Evolutionary conservation across 2,329 filamentous ascomycete genomes (phyloP), one percentile per base, ranked within the genome.

Genomic region (Arthrobotrys sinensis): DNA sequence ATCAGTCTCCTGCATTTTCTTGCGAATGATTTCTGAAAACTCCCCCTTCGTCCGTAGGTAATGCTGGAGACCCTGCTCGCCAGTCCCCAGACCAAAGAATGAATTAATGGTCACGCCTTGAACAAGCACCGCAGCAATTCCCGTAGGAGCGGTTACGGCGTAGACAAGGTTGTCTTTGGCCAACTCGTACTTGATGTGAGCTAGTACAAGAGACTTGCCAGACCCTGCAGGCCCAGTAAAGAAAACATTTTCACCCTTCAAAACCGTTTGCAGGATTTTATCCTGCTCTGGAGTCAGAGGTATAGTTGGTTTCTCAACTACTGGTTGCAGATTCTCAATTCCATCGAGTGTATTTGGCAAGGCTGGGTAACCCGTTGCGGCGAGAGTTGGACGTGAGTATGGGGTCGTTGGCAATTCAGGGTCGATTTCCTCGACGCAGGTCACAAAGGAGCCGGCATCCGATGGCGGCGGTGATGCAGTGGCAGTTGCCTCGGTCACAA

Each of bases 151-250:
- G 1, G 90, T 80, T 34, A 91, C 86, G 1, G 85, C 80, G 3
- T 91, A 88, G 0, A 62, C 50, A 16, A 78, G 52, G 11, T 72
- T 63, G 7, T 68, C 28, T 36, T 55, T 40, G 45, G 50, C 34
- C 11, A 78, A n/a, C 34, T 48, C 48, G 24, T 72, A 78, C 28
- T 72, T 72, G 19, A 78, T 60, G 43, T 78, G 75, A 10, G 68
- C 52, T 55, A 78, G 21, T 4, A 78, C 67, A 57, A 88, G 88
- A 0, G 87, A 88, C 81, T 90, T 90, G 1, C 89, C 89, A 53
- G 86, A 88, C 0, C 90, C 90, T 12, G 89, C 90, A 0, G 88
- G 89, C 7, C 90, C 90, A 0, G 89, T 91, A 80, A 88, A 91
- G 81, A 91, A 91, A 8, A 91, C 88, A 67, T 91, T 91, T 1